phyloP scores from a whole-genome alignment of 805 yeast species.

The Saturnispora ahearnii region DNA sequence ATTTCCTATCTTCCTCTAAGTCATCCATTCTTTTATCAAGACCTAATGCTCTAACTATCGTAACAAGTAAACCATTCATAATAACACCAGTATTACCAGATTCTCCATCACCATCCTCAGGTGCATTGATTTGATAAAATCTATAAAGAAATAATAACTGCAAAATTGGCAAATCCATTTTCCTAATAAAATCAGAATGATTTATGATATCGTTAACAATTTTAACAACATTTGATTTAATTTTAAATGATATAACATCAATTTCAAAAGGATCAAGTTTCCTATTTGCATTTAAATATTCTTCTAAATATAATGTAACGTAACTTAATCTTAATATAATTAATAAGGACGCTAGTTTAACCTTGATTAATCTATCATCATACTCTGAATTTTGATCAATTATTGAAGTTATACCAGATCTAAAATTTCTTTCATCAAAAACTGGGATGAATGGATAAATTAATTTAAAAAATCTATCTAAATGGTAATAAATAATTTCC shows the following conservation, averaged over 20 bases:
- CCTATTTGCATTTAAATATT: constrained; percentile 8
- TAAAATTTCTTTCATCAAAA: constrained; percentile 34
- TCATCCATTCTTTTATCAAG: constrained; percentile 23
- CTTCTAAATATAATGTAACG: constrained; percentile 16
- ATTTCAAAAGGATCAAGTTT: constrained; percentile 9
- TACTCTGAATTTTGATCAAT: constrained; percentile 14
- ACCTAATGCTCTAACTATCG: constrained; percentile 38
- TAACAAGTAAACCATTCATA: constrained; percentile 29
- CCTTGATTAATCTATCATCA: background rate
- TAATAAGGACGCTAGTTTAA: constrained; percentile 21
- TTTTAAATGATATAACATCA: constrained; percentile 27
- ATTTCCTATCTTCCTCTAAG: constrained; percentile 9
- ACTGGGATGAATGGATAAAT: constrained; percentile 42
- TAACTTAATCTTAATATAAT: constrained; percentile 25
- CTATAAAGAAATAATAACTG: constrained; percentile 35
- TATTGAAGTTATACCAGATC: constrained; percentile 27
- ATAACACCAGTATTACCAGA: constrained; percentile 34
- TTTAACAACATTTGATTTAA: constrained; percentile 31
- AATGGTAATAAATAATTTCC: constrained; percentile 29
- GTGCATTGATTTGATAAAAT: constrained; percentile 34
- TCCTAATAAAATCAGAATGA: constrained; percentile 32
- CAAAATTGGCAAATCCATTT: constrained; percentile 33
- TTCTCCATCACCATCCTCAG: constrained; percentile 44
- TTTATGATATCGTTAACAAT: constrained; percentile 33
- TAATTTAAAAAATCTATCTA: constrained; percentile 30